Conservation (phyloP, 139 green algal species). For the Tetradesmus obliquus region DNA sequence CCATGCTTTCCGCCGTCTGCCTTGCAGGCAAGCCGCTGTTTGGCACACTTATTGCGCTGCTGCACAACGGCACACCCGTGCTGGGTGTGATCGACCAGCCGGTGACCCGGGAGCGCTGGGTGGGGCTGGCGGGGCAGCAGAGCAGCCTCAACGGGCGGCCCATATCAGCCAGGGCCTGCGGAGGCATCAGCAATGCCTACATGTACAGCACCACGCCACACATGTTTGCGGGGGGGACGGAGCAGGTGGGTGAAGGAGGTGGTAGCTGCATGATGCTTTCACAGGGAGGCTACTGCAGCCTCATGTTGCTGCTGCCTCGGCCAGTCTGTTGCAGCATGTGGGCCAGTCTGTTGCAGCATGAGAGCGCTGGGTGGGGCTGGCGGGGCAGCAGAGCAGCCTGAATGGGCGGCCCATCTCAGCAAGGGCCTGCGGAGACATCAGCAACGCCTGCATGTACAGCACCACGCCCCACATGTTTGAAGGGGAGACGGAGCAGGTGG, state of each 20-base stretch:
- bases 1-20: background rate
- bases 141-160: conserved; percentile 91
- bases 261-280: conserved; percentile 1
- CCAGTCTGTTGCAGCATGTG: too few relatives aligned
- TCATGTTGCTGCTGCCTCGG: background rate
- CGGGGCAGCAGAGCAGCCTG: conserved; percentile 81
- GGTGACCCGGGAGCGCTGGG: conserved; percentile 91
- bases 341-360: background rate
- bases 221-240: conserved; percentile 82
- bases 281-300: background rate
- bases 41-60: conserved; percentile 94
- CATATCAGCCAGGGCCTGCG: conserved; percentile 63
- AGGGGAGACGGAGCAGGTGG: conserved; percentile 45
- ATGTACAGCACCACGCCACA: conserved; percentile 85
- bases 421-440: conserved; percentile 58
- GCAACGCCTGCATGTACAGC: conserved; percentile 59
- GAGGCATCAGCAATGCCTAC: conserved; percentile 55
- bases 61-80: conserved; percentile 88
- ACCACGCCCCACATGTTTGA: conserved; percentile 95
- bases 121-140: conserved; percentile 81
- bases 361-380: conserved; percentile 95
- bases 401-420: conserved; percentile 82
- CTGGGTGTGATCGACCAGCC: conserved; percentile 98
- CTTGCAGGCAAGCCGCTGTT: conserved; percentile 96
- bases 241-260: conserved; percentile 19